Conservation (phyloP, 176 grass and related monocot genomes). For the Musa beccarii region DNA sequence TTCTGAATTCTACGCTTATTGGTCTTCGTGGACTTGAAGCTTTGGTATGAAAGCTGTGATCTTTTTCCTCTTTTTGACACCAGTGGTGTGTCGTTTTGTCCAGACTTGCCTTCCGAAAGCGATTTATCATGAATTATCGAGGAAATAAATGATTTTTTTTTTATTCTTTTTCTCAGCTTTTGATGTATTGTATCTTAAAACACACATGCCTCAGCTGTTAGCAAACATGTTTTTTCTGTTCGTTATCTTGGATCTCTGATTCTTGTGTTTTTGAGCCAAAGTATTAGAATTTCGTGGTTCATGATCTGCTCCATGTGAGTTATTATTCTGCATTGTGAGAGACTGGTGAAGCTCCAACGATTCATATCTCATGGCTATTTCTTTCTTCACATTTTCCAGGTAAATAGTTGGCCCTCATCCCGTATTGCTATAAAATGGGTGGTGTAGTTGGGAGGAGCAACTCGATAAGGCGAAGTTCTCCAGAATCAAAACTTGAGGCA, state of each 20-base stretch:
- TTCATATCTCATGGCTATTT: not conserved
- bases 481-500: slow-evolving; percentile 50
- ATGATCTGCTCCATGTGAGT: not conserved
- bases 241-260: no score
- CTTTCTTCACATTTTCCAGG: slow-evolving; percentile 1
- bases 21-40: not conserved
- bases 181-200: no score
- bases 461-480: slow-evolving; percentile 13
- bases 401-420: not conserved
- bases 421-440: slow-evolving; percentile 42
- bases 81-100: not conserved
- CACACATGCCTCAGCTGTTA: no score
- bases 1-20: no score
- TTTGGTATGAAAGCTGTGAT: not conserved
- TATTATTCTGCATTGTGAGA: not conserved
- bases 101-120: not conserved
- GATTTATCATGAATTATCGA: not conserved
- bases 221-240: no score
- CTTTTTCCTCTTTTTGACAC: not conserved
- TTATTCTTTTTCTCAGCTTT: not conserved
- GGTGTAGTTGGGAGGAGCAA: slow-evolving; percentile 50
- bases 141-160: not conserved
- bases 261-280: no score
- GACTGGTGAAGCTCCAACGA: not conserved
- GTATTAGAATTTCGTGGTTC: not conserved